Evolutionary conservation across 345 rosid genomes (phyloP).

Genomic region (Salix viminalis): DNA sequence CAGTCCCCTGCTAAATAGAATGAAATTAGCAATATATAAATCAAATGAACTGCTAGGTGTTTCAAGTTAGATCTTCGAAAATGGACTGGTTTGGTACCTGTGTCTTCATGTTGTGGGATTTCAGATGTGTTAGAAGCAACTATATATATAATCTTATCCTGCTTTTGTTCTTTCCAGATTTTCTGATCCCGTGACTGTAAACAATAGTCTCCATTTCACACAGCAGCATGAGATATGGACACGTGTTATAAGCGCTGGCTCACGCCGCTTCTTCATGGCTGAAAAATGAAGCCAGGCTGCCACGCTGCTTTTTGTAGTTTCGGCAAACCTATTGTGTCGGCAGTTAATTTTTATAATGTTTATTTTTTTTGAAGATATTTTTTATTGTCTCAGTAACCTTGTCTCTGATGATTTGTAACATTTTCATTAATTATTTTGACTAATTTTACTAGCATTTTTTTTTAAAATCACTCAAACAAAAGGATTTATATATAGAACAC

Average conservation of each 20-base stretch:
- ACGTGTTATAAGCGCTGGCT: conserved; percentile 14
- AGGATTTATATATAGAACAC: too few species aligned
- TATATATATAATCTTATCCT: background rate
- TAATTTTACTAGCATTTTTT: too few species aligned
- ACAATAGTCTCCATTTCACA: background rate
- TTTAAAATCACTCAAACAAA: too few species aligned
- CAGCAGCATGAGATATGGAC: background rate
- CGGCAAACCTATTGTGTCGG: too few species aligned
- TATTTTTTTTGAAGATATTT: too few species aligned
- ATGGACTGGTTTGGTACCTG: conserved; percentile 3
- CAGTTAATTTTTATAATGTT: too few species aligned
- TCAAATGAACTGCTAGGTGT: background rate
- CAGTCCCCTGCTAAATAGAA: conserved; percentile 22
- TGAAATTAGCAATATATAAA: background rate
- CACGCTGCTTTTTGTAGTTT: background rate
- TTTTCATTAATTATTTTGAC: too few species aligned
- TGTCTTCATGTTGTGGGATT: conserved; percentile 13
- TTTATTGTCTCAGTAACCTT: too few species aligned
- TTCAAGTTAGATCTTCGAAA: background rate
- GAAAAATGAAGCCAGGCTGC: background rate
- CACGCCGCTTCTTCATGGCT: background rate
- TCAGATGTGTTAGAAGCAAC: background rate
- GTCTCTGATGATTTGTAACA: too few species aligned
- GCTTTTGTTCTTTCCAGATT: background rate
- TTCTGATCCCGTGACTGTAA: background rate